Evolutionary conservation across 148 eudicot species (phyloP), one percentile per base, ranked within the genome.

Genomic region (Camellia lanceoleosa): DNA sequence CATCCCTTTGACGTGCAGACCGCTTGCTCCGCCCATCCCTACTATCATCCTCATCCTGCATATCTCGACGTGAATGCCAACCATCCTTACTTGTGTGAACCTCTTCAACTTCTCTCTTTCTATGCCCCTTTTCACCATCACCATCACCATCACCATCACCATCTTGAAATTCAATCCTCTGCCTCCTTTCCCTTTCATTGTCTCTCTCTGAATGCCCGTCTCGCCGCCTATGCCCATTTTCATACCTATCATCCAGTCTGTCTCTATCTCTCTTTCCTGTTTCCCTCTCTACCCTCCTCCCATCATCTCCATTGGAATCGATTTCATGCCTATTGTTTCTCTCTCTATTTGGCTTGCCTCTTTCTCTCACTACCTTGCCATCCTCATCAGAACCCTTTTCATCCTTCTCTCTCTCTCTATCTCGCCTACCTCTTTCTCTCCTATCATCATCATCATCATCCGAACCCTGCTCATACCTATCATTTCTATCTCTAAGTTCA

Each of bases 321-420:
- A 23, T 20, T 43, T 11, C 78, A 52, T 51, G 10, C 46, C 58
- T 38, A 13, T 70, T n/a, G 74, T 15, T 63, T n/a, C 79, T 62
- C 4, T 78, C 75, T 54, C 72, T 84, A 58, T 80, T 76, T 2
- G 58, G 83, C 65, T 16, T 75, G 14, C 76, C 81, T 42, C 81
- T 73, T 5, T 77, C 80, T 0, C 79, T 69, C 52, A 4, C 5
- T 49, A 49, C 52, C 52, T 49, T 49, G 52, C 52, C 51, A 49
- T 5, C 52, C 52, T 61, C 52, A 49, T 49, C 52, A 49, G 52
- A 49, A 3, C 7, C 52, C 52, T 49, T 49, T 49, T 49, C 11
- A 9, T 13, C 20, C 54, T 54, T 54, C 42, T 41, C 75, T 71
- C 60, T 38, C 54, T 73, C 75, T 18, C 70, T 52, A 0, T 73